These are phyloP conservation scores for Biscutella laevigata DNA, from an alignment of 441 rosid genomes.

Conservation along the genomic window DNA sequence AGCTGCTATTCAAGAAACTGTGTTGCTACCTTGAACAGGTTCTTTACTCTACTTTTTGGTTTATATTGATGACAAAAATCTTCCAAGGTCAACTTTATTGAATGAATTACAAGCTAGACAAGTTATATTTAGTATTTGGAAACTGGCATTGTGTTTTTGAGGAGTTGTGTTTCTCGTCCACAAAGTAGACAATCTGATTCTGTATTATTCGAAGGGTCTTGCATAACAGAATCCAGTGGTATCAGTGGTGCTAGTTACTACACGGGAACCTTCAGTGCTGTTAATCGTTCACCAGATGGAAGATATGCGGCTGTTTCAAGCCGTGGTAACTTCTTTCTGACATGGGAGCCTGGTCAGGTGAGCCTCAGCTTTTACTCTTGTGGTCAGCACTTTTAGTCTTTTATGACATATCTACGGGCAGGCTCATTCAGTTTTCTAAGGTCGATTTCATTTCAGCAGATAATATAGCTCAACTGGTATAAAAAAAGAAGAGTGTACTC, in stretches of 20 bases:
- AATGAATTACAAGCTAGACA: too few relatives aligned
- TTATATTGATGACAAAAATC: neutral
- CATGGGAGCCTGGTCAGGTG: conserved; percentile 99
- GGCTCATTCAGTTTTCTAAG: neutral
- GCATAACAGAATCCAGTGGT: conserved; percentile 96
- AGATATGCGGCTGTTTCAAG: conserved; percentile 93
- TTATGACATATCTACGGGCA: neutral
- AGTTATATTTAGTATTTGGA: too few relatives aligned
- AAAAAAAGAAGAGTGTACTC: neutral
- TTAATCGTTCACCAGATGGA: conserved; percentile 90
- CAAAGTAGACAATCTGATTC: conserved; percentile 16
- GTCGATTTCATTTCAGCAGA: neutral
- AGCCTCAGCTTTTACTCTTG: conserved; percentile 1
- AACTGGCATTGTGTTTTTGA: too few relatives aligned
- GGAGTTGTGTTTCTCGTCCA: neutral
- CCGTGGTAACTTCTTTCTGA: conserved; percentile 91
- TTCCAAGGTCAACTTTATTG: too few relatives aligned
- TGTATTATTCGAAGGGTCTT: conserved; percentile 31
- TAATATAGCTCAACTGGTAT: neutral
- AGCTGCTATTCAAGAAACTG: conserved; percentile 91
- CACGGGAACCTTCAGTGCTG: conserved; percentile 86
- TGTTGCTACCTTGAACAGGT: conserved; percentile 94
- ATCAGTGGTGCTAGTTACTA: conserved; percentile 98
- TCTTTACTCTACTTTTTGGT: conserved; percentile 5
- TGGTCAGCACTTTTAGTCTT: conserved; percentile 1